Evolutionary conservation across 225 moss, liverwort and hornwort genomes (phyloP).

Genomic region (Bryoerythrophyllum caledonicum): DNA sequence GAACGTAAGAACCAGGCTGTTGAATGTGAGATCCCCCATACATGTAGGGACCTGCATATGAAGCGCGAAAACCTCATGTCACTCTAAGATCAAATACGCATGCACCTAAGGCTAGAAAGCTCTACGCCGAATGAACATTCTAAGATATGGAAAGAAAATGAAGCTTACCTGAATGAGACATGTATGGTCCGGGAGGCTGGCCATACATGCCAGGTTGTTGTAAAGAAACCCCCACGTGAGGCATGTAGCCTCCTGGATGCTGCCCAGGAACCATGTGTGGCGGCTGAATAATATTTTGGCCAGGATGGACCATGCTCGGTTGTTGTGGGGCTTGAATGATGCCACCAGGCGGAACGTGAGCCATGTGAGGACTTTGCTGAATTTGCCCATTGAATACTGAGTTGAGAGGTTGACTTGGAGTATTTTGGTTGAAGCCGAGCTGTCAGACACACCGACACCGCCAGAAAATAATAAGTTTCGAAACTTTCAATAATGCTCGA

Average conservation of each 20-base stretch:
- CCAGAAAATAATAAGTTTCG: constrained; percentile 20
- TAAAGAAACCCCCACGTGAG: constrained; percentile 45
- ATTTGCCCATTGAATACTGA: constrained; percentile 37
- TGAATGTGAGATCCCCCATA: constrained; percentile 48
- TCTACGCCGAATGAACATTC: neutral
- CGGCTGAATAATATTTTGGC: constrained; percentile 38
- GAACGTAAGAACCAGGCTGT: constrained; percentile 51
- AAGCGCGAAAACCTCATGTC: neutral
- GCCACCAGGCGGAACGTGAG: constrained; percentile 36
- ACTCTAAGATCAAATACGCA: constrained; percentile 20
- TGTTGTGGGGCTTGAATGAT: constrained; percentile 35
- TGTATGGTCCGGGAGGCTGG: constrained; percentile 51
- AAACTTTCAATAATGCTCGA: constrained; percentile 15
- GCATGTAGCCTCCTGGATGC: constrained; percentile 49
- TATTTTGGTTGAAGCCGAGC: constrained; percentile 31
- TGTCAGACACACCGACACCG: constrained; percentile 26
- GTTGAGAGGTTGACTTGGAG: constrained; percentile 32
- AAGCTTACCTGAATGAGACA: constrained; percentile 45
- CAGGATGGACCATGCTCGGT: constrained; percentile 25
- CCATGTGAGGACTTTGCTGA: constrained; percentile 40
- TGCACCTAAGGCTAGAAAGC: neutral
- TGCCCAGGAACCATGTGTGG: constrained; percentile 50
- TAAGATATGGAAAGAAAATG: neutral
- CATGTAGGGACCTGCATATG: constrained; percentile 41
- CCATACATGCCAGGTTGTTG: constrained; percentile 57